phyloP scores from a whole-genome alignment of 805 yeast species.

The Lachancea quebecensis region DNA sequence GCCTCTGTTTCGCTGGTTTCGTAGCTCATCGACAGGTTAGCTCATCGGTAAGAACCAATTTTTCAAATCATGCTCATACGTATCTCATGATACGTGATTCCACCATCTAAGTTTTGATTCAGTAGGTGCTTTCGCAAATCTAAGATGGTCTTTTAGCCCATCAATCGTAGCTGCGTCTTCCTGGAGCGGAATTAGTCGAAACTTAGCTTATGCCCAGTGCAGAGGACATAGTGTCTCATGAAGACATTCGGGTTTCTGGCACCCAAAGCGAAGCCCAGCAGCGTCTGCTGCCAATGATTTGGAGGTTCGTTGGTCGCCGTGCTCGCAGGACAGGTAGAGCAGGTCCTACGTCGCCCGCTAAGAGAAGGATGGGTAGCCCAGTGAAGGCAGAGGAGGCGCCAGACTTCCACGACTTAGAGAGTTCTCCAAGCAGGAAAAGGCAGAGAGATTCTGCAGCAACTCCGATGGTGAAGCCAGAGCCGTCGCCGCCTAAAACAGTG shows the following conservation, averaged over 20 bases:
- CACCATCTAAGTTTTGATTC: no score
- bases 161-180: no score
- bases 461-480: neutral
- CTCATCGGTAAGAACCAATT: neutral
- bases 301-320: conserved; percentile 4
- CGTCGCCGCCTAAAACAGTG: neutral
- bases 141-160: no score
- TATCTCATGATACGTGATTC: neutral
- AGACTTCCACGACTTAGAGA: neutral
- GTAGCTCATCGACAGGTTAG: neutral
- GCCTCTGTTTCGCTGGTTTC: neutral
- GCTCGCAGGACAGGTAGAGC: conserved; percentile 3
- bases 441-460: neutral
- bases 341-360: conserved; percentile 5
- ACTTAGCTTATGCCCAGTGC: neutral
- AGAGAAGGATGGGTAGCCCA: neutral
- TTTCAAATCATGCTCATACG: neutral
- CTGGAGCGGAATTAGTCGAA: neutral
- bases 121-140: no score
- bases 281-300: conserved; percentile 1
- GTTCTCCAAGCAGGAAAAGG: no score
- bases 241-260: neutral
- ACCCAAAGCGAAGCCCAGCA: neutral
- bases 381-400: neutral
- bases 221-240: conserved; percentile 5